These are phyloP conservation scores for Scutellaria barbata DNA, from an alignment of 257 asterid species.

Conservation along the genomic window DNA sequence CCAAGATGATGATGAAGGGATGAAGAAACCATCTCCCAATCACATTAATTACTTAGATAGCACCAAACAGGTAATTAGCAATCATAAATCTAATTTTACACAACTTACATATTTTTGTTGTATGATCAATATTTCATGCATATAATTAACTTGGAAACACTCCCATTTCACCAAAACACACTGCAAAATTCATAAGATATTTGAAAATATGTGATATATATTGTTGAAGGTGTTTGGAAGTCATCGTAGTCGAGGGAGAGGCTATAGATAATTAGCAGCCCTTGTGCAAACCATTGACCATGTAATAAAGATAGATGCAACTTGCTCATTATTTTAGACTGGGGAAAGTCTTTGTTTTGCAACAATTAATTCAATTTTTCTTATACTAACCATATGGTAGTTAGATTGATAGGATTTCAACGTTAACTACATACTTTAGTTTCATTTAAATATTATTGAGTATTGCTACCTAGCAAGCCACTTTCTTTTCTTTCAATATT, in stretches of 20 bases:
- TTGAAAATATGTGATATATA: background rate
- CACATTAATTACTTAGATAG: slow-evolving; percentile 24
- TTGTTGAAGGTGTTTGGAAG: background rate
- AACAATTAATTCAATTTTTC: slow-evolving; percentile 33
- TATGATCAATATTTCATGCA: slow-evolving; percentile 25
- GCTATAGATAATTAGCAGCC: slow-evolving; percentile 26
- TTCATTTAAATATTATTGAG: background rate
- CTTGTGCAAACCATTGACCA: slow-evolving; percentile 39
- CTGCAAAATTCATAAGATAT: too few relatives aligned
- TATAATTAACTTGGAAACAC: background rate
- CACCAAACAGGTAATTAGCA: slow-evolving; percentile 38
- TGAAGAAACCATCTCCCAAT: slow-evolving; percentile 43
- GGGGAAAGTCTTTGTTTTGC: slow-evolving; percentile 4
- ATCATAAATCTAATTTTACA: background rate
- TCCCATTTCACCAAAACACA: slow-evolving; percentile 8
- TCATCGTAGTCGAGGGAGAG: slow-evolving; percentile 22
- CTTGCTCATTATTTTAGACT: slow-evolving; percentile 25
- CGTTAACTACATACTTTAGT: background rate
- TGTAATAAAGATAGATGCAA: slow-evolving; percentile 32
- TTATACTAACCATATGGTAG: background rate
- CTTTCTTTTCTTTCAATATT: slow-evolving; percentile 26
- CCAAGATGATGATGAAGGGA: slow-evolving; percentile 35
- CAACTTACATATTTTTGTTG: background rate
- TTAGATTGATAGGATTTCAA: background rate
- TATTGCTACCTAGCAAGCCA: background rate